These are phyloP conservation scores for Eutrema japonicum DNA, from an alignment of 345 rosid species.

Conservation along the genomic window DNA sequence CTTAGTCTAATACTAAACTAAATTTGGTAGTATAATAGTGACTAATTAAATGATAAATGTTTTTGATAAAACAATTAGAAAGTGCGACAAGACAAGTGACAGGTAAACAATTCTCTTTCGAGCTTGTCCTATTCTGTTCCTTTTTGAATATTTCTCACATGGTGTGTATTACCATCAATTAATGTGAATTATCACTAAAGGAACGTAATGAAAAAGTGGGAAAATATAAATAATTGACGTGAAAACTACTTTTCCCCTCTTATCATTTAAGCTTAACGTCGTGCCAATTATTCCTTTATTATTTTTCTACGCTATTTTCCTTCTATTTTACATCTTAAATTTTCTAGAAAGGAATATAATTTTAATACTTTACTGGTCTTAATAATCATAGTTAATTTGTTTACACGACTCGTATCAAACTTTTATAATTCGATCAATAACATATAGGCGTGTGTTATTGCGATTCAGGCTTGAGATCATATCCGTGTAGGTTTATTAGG, in stretches of 20 bases:
- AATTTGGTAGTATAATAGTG: conserved; percentile 7
- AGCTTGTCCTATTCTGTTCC: conserved; percentile 54
- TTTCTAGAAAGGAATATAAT: conserved; percentile 6
- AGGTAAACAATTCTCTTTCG: conserved; percentile 48
- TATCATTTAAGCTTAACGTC: conserved; percentile 34
- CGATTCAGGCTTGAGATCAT: too few species aligned
- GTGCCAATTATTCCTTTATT: conserved; percentile 40
- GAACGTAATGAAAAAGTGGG: conserved; percentile 19
- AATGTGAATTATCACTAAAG: conserved; percentile 44
- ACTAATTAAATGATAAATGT: conserved; percentile 9
- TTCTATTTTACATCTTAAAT: conserved; percentile 4
- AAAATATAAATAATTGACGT: conserved; percentile 31
- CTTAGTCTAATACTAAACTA: conserved; percentile 29
- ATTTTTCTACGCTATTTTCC: conserved; percentile 4
- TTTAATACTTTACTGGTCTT: neutral
- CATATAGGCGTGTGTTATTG: conserved; percentile 2
- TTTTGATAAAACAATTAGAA: conserved; percentile 21
- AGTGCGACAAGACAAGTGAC: conserved; percentile 45
- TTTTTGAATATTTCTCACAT: conserved; percentile 40
- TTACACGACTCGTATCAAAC: conserved; percentile 26
- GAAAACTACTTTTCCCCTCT: conserved; percentile 34
- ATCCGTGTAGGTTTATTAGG: too few species aligned
- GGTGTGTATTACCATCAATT: conserved; percentile 39
- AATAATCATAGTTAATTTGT: neutral
- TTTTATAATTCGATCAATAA: neutral